phyloP scores from a whole-genome alignment of 306 rosid species.

The Acmispon strigosus region DNA sequence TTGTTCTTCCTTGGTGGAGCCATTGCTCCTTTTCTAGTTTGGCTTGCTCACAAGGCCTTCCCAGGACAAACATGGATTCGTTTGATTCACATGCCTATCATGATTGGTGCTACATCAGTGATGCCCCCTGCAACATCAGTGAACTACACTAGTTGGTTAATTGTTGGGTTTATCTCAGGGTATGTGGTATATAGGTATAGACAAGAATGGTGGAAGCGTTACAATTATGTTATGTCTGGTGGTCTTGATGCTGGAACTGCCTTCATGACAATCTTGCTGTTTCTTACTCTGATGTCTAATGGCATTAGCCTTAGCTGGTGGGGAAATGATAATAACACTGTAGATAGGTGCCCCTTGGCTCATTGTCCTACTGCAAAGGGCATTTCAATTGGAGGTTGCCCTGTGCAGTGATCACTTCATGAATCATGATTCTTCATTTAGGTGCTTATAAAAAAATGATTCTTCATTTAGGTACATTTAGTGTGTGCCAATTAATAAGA shows the following conservation, averaged over 20 bases:
- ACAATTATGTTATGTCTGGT: conserved; percentile 66
- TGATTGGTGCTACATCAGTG: conserved; percentile 57
- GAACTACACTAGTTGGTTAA: conserved; percentile 71
- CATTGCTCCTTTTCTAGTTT: conserved; percentile 59
- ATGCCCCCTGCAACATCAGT: conserved; percentile 80
- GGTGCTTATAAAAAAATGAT: background rate
- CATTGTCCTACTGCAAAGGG: conserved; percentile 64
- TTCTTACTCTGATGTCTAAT: conserved; percentile 36
- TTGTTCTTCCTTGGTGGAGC: conserved; percentile 76
- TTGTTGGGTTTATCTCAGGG: conserved; percentile 49
- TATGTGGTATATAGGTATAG: conserved; percentile 36
- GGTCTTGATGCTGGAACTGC: conserved; percentile 92
- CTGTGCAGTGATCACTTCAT: conserved; percentile 13
- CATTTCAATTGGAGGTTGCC: conserved; percentile 37
- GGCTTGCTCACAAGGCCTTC: conserved; percentile 62
- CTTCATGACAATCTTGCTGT: conserved; percentile 56
- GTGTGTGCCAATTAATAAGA: too few relatives aligned
- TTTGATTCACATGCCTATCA: conserved; percentile 55
- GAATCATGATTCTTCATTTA: background rate
- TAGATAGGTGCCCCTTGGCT: conserved; percentile 71
- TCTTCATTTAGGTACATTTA: background rate
- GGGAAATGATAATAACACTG: conserved; percentile 48
- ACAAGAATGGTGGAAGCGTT: conserved; percentile 55
- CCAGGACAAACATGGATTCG: conserved; percentile 54
- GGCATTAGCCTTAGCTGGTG: conserved; percentile 46